These are phyloP conservation scores for Castanea crenata DNA, from an alignment of 306 rosid genomes.

Conservation along the genomic window DNA sequence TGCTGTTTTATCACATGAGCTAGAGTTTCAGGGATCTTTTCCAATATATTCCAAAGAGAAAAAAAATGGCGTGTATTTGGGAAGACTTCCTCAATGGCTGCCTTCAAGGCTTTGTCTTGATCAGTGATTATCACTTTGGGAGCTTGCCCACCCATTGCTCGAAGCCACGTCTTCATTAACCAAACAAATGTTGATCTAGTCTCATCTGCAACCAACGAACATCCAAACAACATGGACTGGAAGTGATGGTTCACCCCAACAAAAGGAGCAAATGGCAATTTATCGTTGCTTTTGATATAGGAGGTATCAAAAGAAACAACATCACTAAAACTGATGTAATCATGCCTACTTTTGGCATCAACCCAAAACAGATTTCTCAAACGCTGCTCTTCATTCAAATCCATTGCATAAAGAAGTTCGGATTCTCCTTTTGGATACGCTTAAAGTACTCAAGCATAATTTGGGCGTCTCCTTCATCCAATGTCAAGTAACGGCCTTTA, in stretches of 20 bases:
- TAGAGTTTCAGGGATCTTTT: conserved; percentile 53
- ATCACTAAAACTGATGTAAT: conserved; percentile 46
- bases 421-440: conserved; percentile 56
- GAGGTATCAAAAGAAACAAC: conserved; percentile 56
- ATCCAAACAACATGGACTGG: conserved; percentile 59
- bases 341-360: conserved; percentile 58
- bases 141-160: conserved; percentile 57
- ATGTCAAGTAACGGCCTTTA: conserved; percentile 41
- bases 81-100: conserved; percentile 52
- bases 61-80: conserved; percentile 54
- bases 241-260: conserved; percentile 60
- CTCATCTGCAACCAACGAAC: conserved; percentile 53
- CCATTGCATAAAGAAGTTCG: conserved; percentile 56
- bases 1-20: conserved; percentile 47
- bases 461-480: conserved; percentile 60
- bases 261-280: conserved; percentile 54
- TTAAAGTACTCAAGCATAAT: conserved; percentile 53
- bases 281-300: conserved; percentile 44
- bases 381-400: conserved; percentile 55
- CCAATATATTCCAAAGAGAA: conserved; percentile 49
- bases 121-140: conserved; percentile 53
- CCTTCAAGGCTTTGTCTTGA: conserved; percentile 47
- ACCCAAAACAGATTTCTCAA: conserved; percentile 62
- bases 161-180: conserved; percentile 60
- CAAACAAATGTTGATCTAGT: conserved; percentile 48